Evolutionary conservation across 139 green algal genomes (phyloP).

Genomic region (Chlorella sp.): DNA sequence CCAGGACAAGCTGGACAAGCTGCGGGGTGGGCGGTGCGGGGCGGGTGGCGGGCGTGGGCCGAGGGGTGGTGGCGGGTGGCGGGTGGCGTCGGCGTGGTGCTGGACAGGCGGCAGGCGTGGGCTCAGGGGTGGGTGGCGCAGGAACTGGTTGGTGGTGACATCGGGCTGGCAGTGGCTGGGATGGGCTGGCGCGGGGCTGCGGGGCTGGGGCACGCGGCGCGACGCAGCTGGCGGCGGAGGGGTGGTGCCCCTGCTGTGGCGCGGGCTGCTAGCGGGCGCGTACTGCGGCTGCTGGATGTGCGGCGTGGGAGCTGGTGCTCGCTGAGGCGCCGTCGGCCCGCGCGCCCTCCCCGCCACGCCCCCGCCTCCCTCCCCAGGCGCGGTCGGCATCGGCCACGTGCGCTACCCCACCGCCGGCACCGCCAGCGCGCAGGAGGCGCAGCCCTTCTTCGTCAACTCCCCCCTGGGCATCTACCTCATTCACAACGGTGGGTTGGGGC

Average conservation of each 20-base stretch:
- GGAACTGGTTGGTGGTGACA: too few species aligned
- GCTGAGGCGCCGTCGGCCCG: background rate
- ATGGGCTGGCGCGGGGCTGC: too few species aligned
- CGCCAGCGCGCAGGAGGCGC: constrained; percentile 86
- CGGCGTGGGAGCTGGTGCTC: too few species aligned
- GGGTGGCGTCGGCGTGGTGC: background rate
- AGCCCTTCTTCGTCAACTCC: constrained; percentile 99
- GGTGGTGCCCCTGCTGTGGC: background rate
- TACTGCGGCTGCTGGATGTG: too few species aligned
- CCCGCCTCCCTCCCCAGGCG: constrained; percentile 3
- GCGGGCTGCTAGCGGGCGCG: too few species aligned
- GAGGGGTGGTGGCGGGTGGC: background rate
- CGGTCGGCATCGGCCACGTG: constrained; percentile 84
- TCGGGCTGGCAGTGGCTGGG: too few species aligned
- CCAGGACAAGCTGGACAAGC: constrained; percentile 71
- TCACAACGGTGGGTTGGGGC: too few species aligned
- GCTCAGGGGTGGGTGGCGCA: background rate
- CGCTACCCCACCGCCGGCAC: constrained; percentile 97
- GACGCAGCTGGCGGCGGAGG: too few species aligned
- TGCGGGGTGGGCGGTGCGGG: constrained; percentile 63
- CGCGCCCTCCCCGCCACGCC: background rate
- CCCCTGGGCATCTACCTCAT: constrained; percentile 98
- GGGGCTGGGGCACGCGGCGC: too few species aligned
- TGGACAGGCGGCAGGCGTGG: background rate
- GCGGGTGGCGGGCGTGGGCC: background rate